Conservation (phyloP, 495 filamentous ascomycete genomes). For the Pseudotulostoma volvatum region DNA sequence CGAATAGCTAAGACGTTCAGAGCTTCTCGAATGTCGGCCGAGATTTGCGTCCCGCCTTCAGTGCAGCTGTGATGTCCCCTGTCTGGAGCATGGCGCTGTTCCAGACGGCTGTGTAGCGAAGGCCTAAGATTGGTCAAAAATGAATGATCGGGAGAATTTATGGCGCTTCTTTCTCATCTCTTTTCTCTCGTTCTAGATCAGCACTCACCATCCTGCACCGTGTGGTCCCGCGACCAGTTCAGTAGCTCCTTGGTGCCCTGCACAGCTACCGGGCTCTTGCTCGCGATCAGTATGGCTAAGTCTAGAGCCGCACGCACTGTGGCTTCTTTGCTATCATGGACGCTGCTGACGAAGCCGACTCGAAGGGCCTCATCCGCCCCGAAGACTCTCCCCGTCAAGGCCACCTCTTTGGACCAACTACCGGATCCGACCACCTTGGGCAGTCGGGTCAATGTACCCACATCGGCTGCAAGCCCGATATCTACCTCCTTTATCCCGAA, state of each 20-base stretch:
- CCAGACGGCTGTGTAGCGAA: conserved; percentile 77
- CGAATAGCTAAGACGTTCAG: too few species aligned
- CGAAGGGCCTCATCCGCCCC: conserved; percentile 58
- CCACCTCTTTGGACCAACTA: conserved; percentile 88
- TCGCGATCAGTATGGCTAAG: conserved; percentile 49
- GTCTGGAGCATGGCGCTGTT: conserved; percentile 73
- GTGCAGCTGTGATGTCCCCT: conserved; percentile 61
- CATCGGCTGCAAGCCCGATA: conserved; percentile 85
- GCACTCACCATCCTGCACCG: conserved; percentile 54
- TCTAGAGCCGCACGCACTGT: conserved; percentile 46
- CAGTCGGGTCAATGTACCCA: conserved; percentile 72
- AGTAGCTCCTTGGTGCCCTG: conserved; percentile 86
- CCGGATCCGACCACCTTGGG: conserved; percentile 64
- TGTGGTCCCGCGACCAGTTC: conserved; percentile 69
- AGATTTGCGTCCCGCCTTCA: too few species aligned
- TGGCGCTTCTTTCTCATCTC: too few species aligned
- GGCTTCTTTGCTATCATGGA: conserved; percentile 47
- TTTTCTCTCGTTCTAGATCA: too few species aligned
- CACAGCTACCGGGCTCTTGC: conserved; percentile 82
- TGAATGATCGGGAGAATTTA: too few species aligned
- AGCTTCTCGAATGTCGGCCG: too few species aligned
- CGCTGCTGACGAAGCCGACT: conserved; percentile 75
- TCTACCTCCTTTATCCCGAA: conserved; percentile 91
- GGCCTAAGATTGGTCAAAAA: too few species aligned
- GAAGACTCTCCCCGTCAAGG: conserved; percentile 62